Evolutionary conservation across 352 stramenopile species (phyloP), one percentile per base, ranked within the genome.

Genomic region (Phytopythium vexans): DNA sequence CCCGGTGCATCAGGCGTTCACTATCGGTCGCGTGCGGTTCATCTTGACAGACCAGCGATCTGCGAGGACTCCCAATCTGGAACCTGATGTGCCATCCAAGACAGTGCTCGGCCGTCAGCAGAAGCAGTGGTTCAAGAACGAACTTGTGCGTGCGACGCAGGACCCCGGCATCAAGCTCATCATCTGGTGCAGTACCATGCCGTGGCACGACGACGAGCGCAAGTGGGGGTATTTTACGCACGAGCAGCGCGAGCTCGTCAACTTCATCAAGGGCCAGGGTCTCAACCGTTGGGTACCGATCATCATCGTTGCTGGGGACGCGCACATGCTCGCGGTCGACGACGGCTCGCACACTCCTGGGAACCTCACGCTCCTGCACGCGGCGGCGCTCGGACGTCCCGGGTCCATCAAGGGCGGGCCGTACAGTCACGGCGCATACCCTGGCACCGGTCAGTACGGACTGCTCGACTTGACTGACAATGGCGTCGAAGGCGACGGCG

Each of bases 261-360:
- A 76, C 58, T 92, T 79, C 49, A 82, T 94, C 54, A 72, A 77
- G 47, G 72, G 43, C 1, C 73, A 90, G 36, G 75, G 62, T 5
- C 62, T 92, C 14, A 88, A 87, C 57, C 74, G 72, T 36, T 84
- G 66, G 64, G 81, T 88, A 27, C 78, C 76, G 2, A 76, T 96
- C 41, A 68, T 96, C 10, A 88, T 96, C 46, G 63, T 94, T 11
- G 90, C 79, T 46, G 88, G 88, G 15, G 88, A 96, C 49, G 88
- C 88, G 35, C 88, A 96, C 56, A 96, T 96, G 88, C 65, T 96
- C 9, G 88, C 86, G 8, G 71, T 94, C 12, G 88, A 96, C 36
- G 84, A 96, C 40, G 88, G 88, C 7, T 61, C 55, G 9, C 52
- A 94, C 63, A 88, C 69, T 33, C 78, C 82, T 0, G 87, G 85